Conservation (phyloP, 225 moss, liverwort and hornwort species). For the Lunularia cruciata region DNA sequence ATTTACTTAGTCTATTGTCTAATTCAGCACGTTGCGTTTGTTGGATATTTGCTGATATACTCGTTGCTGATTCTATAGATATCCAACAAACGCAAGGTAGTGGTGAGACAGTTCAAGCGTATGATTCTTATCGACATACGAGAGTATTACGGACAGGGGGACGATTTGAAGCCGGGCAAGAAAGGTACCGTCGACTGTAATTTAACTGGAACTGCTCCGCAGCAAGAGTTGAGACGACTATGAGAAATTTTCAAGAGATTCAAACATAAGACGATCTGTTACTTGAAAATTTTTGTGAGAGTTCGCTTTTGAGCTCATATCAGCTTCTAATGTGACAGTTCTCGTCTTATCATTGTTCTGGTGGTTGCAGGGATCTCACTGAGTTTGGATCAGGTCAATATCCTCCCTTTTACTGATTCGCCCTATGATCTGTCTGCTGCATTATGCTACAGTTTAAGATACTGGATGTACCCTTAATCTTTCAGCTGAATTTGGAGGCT, state of each 20-base stretch:
- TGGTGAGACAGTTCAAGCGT: constrained; percentile 24
- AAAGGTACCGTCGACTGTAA: constrained; percentile 17
- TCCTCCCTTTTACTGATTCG: neutral
- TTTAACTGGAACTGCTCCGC: no score
- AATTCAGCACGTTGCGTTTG: no score
- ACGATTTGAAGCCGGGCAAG: constrained; percentile 12
- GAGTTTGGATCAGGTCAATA: constrained; percentile 24
- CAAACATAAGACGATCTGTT: neutral
- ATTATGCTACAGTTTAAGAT: no score
- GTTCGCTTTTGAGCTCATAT: neutral
- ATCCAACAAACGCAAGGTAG: constrained; percentile 38
- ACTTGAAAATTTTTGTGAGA: no score
- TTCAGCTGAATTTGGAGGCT: no score
- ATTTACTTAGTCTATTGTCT: neutral
- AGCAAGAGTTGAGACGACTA: neutral
- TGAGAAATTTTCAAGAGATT: neutral
- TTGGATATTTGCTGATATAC: no score
- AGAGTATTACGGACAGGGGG: constrained; percentile 14
- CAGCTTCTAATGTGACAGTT: neutral
- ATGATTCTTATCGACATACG: constrained; percentile 28
- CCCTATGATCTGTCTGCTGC: neutral
- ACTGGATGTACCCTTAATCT: no score
- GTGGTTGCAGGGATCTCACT: constrained; percentile 33
- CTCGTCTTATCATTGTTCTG: neutral
- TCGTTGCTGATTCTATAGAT: neutral